These are phyloP conservation scores for Trichoderma harzianum DNA, from an alignment of 2,329 filamentous ascomycete species.

Conservation along the genomic window DNA sequence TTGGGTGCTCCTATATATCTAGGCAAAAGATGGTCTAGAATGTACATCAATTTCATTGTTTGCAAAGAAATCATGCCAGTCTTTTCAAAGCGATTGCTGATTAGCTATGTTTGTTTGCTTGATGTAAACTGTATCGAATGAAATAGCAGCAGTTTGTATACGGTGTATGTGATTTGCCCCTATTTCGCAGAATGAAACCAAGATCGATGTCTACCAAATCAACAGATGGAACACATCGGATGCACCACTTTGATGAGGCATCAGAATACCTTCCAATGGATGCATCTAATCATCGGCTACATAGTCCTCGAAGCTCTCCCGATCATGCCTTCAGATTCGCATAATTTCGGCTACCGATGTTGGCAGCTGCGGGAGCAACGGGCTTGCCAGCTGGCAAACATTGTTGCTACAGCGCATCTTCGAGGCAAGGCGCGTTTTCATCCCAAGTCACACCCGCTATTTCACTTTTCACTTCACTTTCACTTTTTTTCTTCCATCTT, in stretches of 20 bases:
- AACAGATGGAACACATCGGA: not conserved
- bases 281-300: not conserved
- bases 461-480: not conserved
- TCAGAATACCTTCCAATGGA: not conserved
- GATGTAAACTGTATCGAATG: not conserved
- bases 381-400: constrained; percentile 19
- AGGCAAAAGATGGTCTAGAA: constrained; percentile 35
- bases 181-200: not conserved
- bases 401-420: not conserved
- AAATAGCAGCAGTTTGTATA: too few species aligned
- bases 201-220: too few species aligned
- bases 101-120: not conserved
- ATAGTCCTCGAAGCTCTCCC: not conserved
- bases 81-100: not conserved
- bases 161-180: not conserved
- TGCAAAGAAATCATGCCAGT: constrained; percentile 3
- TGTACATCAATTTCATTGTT: constrained; percentile 39
- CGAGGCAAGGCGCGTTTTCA: not conserved
- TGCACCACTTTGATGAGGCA: not conserved
- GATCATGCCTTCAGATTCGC: not conserved
- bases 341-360: not conserved
- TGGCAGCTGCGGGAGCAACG: not conserved
- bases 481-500: not conserved
- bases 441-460: not conserved
- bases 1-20: constrained; percentile 24